Base-by-base conservation (phyloP, 371 early-diverging fungal species). In the Mortierella sp. region DNA sequence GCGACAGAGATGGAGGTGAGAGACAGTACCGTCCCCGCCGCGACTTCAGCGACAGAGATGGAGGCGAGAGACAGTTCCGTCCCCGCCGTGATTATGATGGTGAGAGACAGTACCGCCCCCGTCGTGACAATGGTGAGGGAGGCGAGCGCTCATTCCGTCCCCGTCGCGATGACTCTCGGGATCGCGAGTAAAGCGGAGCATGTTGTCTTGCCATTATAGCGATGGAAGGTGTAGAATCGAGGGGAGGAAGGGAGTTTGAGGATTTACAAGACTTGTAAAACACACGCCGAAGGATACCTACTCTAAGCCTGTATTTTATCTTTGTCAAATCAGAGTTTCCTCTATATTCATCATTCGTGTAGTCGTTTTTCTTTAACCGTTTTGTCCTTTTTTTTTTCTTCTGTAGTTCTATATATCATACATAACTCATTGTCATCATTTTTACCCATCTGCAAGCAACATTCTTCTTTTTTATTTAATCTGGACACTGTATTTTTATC, bases 11-110 rank as follows among this genome's bases (percentile, higher is more conserved):
- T 41, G 60, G 33, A 2, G 67, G 74, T 21, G 70, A 70, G 1
- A 45, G 71, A 32, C 40, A 65, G 41, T 69, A 43, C 67, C 74
- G 70, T 45, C 68, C 60, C 45, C 79, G 79, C 58, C 36, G 72
- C 3, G 77, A 74, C 28, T 28, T 28, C 28, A 28, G 2, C 7
- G 19, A 64, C 65, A 50, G 50, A 43, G 69, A 50, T 21, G 67
- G 71, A 24, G 61, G 55, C 11, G 65, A 60, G 10, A 32, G 53
- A 13, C 28, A 10, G 5, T 60, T 21, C 61, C 68, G 67, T 65
- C 78, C 66, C 22, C 70, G 57, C 55, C 43, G 32, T 21, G 28
- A 63, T 40, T 21, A 64, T 10, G 71, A 55, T 33, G 52, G 58
- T 8, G 64, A 58, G 24, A 40, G 47, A 11, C 45, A 24, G 11